These are phyloP conservation scores for Xylariomycetidae sp. DNA, from an alignment of 2,329 filamentous ascomycete species.

Conservation along the genomic window DNA sequence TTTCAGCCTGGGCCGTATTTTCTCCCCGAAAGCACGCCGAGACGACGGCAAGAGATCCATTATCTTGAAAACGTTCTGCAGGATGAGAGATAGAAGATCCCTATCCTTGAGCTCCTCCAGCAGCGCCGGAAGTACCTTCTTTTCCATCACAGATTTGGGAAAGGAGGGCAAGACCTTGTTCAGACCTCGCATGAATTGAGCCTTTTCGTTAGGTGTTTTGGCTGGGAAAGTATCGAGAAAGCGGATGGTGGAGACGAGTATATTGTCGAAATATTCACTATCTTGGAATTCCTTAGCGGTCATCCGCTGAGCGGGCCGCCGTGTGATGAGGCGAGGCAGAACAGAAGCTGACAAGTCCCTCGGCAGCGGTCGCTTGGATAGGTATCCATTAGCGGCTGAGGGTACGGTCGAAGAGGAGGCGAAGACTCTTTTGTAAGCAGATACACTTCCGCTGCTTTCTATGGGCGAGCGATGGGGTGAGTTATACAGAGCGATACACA, in stretches of 20 bases:
- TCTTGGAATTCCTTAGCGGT: slow-evolving; percentile 89
- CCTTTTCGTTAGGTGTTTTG: slow-evolving; percentile 88
- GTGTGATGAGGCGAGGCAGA: slow-evolving; percentile 79
- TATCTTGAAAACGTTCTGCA: slow-evolving; percentile 92
- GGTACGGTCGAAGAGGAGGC: slow-evolving; percentile 74
- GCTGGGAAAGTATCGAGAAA: slow-evolving; percentile 89
- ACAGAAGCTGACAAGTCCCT: slow-evolving; percentile 72
- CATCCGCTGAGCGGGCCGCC: slow-evolving; percentile 81
- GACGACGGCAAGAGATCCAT: slow-evolving; percentile 72
- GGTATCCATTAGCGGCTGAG: slow-evolving; percentile 75
- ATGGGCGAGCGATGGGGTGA: slow-evolving; percentile 87
- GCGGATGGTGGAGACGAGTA: slow-evolving; percentile 90
- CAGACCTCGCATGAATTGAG: slow-evolving; percentile 84
- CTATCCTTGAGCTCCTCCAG: slow-evolving; percentile 92
- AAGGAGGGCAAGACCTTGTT: slow-evolving; percentile 87
- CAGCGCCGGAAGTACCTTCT: slow-evolving; percentile 84
- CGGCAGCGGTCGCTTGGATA: slow-evolving; percentile 74
- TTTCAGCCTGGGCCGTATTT: slow-evolving; percentile 77
- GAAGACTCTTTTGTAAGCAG: slow-evolving; percentile 81
- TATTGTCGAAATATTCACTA: slow-evolving; percentile 94
- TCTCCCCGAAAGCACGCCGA: slow-evolving; percentile 75
- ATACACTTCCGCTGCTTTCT: slow-evolving; percentile 73
- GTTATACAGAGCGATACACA: slow-evolving; percentile 89
- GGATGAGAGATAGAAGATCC: slow-evolving; percentile 75
- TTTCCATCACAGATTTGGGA: slow-evolving; percentile 88